These are phyloP conservation scores for Skeletonema tropicum DNA, from an alignment of 108 stramenopile species.

Conservation along the genomic window DNA sequence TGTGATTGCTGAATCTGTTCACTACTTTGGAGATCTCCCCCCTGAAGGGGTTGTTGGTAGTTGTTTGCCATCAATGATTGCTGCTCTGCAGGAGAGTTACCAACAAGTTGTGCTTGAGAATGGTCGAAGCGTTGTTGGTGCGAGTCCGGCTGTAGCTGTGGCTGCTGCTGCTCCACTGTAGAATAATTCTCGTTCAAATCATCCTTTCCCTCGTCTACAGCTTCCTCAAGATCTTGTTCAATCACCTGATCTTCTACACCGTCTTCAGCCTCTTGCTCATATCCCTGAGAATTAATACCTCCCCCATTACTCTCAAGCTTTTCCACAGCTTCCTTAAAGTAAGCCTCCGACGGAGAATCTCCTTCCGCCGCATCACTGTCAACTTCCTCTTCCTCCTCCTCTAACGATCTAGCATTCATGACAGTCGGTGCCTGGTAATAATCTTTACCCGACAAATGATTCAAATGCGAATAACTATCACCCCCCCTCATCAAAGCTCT, in stretches of 20 bases:
- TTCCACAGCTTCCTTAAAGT: not conserved
- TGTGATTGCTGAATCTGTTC: conserved; percentile 1
- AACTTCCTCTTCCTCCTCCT: not conserved
- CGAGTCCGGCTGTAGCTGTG: not conserved
- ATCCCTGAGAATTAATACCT: not conserved
- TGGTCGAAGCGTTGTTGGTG: not conserved
- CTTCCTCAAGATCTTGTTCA: not conserved
- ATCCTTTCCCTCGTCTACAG: not conserved
- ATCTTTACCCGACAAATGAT: not conserved
- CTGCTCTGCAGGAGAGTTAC: not conserved
- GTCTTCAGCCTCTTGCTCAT: not conserved
- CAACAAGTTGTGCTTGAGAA: not conserved
- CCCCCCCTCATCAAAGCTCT: not conserved
- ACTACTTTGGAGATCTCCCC: no score
- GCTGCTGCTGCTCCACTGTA: not conserved
- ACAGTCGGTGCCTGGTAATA: not conserved
- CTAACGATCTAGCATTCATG: not conserved
- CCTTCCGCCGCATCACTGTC: not conserved
- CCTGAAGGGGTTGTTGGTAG: not conserved
- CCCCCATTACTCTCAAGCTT: not conserved
- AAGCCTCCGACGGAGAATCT: not conserved
- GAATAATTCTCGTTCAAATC: not conserved
- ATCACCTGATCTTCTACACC: not conserved
- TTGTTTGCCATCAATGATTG: not conserved
- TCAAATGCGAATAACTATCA: not conserved